These are phyloP conservation scores for Rhodotorula sp. DNA, from an alignment of 1,284 basidiomycete species.

Conservation along the genomic window DNA sequence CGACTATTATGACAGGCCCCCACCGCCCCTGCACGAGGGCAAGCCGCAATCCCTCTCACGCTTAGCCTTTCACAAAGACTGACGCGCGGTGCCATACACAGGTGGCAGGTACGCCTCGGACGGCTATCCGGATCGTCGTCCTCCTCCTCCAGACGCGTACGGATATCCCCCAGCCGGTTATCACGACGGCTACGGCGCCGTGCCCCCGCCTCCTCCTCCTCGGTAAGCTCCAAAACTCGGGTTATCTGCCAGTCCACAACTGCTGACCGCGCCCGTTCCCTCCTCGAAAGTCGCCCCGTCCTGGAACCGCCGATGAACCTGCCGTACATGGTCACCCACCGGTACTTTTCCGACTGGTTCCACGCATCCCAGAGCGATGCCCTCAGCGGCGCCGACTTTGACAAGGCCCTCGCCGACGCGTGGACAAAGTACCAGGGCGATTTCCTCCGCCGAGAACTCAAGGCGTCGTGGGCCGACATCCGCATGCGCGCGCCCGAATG, in stretches of 20 bases:
- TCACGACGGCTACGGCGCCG: not conserved
- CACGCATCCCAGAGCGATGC: conserved; percentile 19
- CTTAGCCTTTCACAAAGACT: not conserved
- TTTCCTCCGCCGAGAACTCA: conserved; percentile 28
- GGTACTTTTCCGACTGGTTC: conserved; percentile 46
- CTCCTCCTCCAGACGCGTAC: not conserved
- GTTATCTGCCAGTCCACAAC: no score
- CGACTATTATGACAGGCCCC: conserved; percentile 14
- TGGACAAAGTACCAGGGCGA: conserved; percentile 44
- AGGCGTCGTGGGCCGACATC: conserved; percentile 29
- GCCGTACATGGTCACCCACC: conserved; percentile 40
- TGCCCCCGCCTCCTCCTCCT: conserved; percentile 5
- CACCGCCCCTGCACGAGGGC: conserved; percentile 6
- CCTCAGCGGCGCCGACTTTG: conserved; percentile 25
- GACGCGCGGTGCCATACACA: not conserved
- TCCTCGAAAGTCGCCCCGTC: conserved; percentile 21
- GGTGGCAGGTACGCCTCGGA: not conserved
- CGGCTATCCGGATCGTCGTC: conserved; percentile 3
- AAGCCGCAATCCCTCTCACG: not conserved
- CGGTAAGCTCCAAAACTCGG: not conserved
- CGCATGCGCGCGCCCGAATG: conserved; percentile 55
- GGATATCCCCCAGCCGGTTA: not conserved
- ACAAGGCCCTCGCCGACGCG: conserved; percentile 41
- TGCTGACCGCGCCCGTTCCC: not conserved
- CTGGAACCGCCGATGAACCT: conserved; percentile 42